Evolutionary conservation across 73 alveolate genomes (phyloP), one percentile per base, ranked within the genome.

Genomic region (Halteria grandinella): DNA sequence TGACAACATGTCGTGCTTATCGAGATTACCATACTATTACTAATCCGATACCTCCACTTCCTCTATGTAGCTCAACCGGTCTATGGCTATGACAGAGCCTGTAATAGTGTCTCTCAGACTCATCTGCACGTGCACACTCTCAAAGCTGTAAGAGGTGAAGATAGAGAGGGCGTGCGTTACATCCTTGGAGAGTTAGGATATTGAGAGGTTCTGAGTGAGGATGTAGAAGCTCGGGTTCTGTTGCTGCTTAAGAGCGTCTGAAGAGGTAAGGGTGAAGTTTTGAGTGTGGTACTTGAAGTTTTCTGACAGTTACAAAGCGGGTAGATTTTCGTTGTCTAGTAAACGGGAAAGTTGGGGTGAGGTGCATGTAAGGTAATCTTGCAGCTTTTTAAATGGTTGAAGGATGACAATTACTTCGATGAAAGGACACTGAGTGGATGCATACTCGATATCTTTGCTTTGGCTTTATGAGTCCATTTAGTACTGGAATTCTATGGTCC

Each of bases 121-220:
- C 11, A 62, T 18, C 20, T 14, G 47, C 12, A 62, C 14, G 2
- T 14, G 27, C 4, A 27, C 8, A 15, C 25, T 27, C 15, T 36
- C 78, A 41, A 39, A 41, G 23, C n/a, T 41, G 24, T 39, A 62
- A 41, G 49, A 29, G 27, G 78, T 23, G 4, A 62, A 17, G 41
- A 39, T 21, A 40, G 78, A 62, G 6, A 62, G 23, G 5, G 78
- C 78, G 43, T 62, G n/a, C n/a, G n/a, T n/a, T n/a, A n/a, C n/a
- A n/a, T n/a, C n/a, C n/a, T n/a, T n/a, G n/a, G n/a, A n/a, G n/a
- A n/a, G n/a, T n/a, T n/a, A n/a, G n/a, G n/a, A n/a, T n/a, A n/a
- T n/a, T n/a, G n/a, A n/a, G n/a, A n/a, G n/a, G n/a, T n/a, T n/a
- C n/a, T n/a, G n/a, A n/a, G n/a, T n/a, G n/a, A n/a, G n/a, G n/a